phyloP scores from a whole-genome alignment of 495 filamentous ascomycete species.

The Apodospora peruviana region DNA sequence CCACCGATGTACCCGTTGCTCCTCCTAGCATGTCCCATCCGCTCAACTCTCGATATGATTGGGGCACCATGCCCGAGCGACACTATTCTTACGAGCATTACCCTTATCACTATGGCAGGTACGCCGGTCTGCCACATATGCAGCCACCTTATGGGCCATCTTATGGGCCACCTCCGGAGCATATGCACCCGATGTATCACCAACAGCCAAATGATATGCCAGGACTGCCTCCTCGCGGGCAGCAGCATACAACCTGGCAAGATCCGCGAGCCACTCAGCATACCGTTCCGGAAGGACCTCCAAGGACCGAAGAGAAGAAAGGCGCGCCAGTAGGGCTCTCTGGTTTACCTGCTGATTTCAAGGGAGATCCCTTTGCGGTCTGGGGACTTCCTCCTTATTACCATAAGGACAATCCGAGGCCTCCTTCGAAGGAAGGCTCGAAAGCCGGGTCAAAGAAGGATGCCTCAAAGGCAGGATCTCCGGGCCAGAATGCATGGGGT shows the following conservation, averaged over 20 bases:
- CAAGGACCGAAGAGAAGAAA: background rate
- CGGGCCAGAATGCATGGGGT: background rate
- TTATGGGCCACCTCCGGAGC: too few species aligned
- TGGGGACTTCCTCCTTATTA: background rate
- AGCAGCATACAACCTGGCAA: too few species aligned
- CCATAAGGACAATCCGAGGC: background rate
- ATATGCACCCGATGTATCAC: too few species aligned
- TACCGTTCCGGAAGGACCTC: background rate
- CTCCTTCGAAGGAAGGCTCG: background rate
- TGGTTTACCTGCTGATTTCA: background rate
- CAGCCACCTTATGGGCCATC: too few species aligned
- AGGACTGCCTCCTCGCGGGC: too few species aligned
- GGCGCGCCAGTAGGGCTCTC: background rate
- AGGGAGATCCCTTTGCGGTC: too few species aligned
- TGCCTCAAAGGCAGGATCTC: background rate
- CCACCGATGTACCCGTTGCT: conserved; percentile 15
- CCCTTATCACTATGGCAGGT: background rate
- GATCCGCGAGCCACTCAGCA: background rate
- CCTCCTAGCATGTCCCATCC: conserved; percentile 21
- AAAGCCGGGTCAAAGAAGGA: background rate
- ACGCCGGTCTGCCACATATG: background rate
- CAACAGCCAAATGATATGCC: too few species aligned
- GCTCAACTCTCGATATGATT: conserved; percentile 1
- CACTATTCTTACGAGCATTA: too few species aligned
- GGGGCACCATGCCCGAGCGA: background rate